Evolutionary conservation across 139 green algal species (phyloP).

Genomic region (Bryopsis sp.): DNA sequence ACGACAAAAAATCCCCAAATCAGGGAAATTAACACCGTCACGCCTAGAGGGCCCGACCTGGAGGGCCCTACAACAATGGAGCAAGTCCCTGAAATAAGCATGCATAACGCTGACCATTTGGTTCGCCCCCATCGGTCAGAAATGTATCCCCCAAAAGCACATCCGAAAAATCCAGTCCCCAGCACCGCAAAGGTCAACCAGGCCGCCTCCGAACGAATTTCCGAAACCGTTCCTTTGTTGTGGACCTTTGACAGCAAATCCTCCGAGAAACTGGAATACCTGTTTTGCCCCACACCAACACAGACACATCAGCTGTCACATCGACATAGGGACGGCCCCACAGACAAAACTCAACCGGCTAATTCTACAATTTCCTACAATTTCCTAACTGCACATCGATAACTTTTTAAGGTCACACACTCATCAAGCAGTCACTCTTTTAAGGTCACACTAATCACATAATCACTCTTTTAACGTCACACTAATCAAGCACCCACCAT

Average conservation of each 20-base stretch:
- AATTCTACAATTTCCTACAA: too few species aligned
- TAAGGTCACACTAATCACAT: too few species aligned
- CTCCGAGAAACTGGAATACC: neutral
- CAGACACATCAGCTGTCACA: too few species aligned
- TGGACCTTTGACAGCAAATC: neutral
- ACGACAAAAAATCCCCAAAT: neutral
- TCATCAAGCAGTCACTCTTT: too few species aligned
- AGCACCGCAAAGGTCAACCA: neutral
- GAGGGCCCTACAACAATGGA: neutral
- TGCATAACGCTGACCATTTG: neutral
- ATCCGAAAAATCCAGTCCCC: neutral
- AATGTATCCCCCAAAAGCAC: neutral
- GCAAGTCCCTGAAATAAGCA: conserved; percentile 1
- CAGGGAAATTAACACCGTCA: neutral
- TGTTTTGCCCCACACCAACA: too few species aligned
- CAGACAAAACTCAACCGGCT: too few species aligned
- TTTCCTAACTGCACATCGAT: too few species aligned
- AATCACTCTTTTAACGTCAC: too few species aligned
- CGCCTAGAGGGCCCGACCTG: neutral
- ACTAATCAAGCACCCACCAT: neutral
- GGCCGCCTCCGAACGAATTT: neutral
- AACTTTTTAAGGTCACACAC: too few species aligned
- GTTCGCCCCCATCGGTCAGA: neutral
- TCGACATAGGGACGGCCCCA: too few species aligned
- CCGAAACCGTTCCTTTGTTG: neutral